Conservation (phyloP, 495 filamentous ascomycete species). For the Patellaria atrata region DNA sequence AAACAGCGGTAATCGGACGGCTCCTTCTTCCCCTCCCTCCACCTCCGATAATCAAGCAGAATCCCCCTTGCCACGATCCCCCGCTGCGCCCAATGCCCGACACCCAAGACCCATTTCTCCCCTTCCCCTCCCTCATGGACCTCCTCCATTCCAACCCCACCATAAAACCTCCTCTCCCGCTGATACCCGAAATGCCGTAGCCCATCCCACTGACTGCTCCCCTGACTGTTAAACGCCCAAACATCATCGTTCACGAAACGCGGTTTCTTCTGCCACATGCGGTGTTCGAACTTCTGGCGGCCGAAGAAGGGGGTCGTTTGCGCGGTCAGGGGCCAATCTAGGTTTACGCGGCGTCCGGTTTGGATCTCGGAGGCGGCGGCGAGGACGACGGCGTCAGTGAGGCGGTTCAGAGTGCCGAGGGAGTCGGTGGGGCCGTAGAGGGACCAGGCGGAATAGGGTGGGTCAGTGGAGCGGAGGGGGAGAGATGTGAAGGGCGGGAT, state of each 20-base stretch:
- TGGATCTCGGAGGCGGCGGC: slow-evolving; percentile 37
- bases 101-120: too few species aligned
- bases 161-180: slow-evolving; percentile 41
- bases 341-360: slow-evolving; percentile 36
- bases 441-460: slow-evolving; percentile 38
- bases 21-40: too few species aligned
- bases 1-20: slow-evolving; percentile 35
- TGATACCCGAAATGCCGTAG: slow-evolving; percentile 34
- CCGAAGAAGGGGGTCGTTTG: slow-evolving; percentile 11
- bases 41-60: slow-evolving; percentile 33
- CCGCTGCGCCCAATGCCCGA: slow-evolving; percentile 31
- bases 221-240: slow-evolving; percentile 44
- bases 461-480: slow-evolving; percentile 31
- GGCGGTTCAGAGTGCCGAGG: slow-evolving; percentile 37
- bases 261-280: slow-evolving; percentile 22
- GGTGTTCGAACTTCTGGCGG: slow-evolving; percentile 9
- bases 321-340: slow-evolving; percentile 32
- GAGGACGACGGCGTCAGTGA: slow-evolving; percentile 33
- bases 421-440: slow-evolving; percentile 32
- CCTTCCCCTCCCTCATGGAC: slow-evolving; percentile 36
- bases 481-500: slow-evolving; percentile 32
- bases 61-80: slow-evolving; percentile 32
- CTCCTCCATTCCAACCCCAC: slow-evolving; percentile 40
- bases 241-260: slow-evolving; percentile 28
- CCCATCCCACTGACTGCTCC: slow-evolving; percentile 42